Evolutionary conservation across 352 stramenopile genomes (phyloP).

Genomic region (Phytophthora europaea): DNA sequence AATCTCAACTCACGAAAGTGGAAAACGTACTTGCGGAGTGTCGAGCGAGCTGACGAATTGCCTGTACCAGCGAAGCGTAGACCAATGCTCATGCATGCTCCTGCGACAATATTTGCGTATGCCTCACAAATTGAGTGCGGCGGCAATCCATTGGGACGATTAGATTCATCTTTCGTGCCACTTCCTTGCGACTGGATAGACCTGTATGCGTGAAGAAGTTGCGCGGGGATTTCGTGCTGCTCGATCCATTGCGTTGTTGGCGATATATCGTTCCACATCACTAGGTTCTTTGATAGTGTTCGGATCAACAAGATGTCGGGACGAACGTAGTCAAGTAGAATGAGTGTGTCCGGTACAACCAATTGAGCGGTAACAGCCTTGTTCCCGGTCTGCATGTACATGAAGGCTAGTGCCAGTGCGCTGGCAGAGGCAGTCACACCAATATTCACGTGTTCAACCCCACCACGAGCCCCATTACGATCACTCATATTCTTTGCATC

Average conservation of each 20-base stretch:
- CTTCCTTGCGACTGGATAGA: slow-evolving; percentile 24
- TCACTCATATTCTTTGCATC: slow-evolving; percentile 67
- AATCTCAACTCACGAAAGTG: slow-evolving; percentile 82
- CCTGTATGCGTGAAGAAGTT: slow-evolving; percentile 65
- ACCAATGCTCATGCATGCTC: slow-evolving; percentile 96
- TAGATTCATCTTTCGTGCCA: slow-evolving; percentile 11
- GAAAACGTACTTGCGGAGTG: slow-evolving; percentile 71
- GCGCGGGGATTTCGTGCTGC: slow-evolving; percentile 60
- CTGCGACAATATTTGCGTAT: slow-evolving; percentile 95
- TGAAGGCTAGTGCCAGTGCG: slow-evolving; percentile 96
- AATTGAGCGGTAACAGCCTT: slow-evolving; percentile 87
- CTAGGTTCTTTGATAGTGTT: slow-evolving; percentile 94
- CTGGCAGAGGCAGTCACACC: slow-evolving; percentile 95
- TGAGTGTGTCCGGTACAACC: slow-evolving; percentile 94
- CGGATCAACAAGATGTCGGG: slow-evolving; percentile 96
- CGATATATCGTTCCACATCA: slow-evolving; percentile 96
- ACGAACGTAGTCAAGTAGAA: slow-evolving; percentile 96
- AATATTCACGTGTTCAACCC: slow-evolving; percentile 94
- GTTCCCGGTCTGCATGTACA: slow-evolving; percentile 97
- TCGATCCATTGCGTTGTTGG: slow-evolving; percentile 94
- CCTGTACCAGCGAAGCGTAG: slow-evolving; percentile 95
- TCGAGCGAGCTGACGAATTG: slow-evolving; percentile 58
- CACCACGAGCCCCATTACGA: slow-evolving; percentile 32
- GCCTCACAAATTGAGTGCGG: slow-evolving; percentile 92
- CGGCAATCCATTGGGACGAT: slow-evolving; percentile 26